These are phyloP conservation scores for Eleusine coracana DNA, from an alignment of 176 grass and related monocot species.

Conservation along the genomic window DNA sequence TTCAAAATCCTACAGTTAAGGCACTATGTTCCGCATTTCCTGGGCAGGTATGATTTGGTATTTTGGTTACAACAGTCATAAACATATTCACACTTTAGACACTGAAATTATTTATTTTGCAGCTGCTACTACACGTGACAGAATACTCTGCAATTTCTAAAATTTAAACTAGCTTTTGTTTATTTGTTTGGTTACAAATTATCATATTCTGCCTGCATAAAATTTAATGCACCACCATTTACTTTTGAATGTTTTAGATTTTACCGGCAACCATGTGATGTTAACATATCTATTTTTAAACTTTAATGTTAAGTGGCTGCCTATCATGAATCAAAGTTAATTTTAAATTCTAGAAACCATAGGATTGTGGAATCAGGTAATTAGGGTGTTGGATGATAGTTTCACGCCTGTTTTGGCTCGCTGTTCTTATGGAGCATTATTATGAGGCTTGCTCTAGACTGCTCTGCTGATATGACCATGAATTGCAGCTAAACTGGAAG, in stretches of 20 bases:
- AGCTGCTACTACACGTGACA: neutral
- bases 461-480: constrained; percentile 12
- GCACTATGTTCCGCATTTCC: constrained; percentile 76
- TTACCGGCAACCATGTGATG: neutral
- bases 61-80: neutral
- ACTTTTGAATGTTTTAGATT: neutral
- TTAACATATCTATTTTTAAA: neutral
- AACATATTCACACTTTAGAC: neutral
- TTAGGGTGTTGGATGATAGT: neutral
- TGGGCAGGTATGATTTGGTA: constrained; percentile 52
- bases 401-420: neutral
- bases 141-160: constrained; percentile 5
- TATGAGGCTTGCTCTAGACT: neutral
- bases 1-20: constrained; percentile 79
- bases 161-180: neutral
- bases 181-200: neutral
- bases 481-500: constrained; percentile 82
- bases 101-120: constrained; percentile 7
- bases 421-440: neutral
- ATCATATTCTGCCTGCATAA: neutral
- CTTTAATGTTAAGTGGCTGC: neutral
- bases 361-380: too few species aligned
- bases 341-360: neutral
- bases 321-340: neutral
- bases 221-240: neutral